Evolutionary conservation across 768 basidiomycete species (phyloP).

Genomic region (Hygrocybe coccinea): DNA sequence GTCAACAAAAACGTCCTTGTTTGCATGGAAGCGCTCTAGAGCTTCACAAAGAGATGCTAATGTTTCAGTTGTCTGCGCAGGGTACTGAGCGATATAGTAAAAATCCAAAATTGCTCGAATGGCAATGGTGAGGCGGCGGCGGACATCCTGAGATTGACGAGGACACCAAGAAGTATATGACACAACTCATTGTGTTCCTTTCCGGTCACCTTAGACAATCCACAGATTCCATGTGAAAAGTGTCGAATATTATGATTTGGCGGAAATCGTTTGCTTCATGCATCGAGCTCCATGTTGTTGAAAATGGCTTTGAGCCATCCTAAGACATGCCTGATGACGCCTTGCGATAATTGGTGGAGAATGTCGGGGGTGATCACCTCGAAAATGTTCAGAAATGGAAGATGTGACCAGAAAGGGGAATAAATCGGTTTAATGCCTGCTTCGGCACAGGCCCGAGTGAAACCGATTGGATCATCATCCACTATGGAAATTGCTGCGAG

Average conservation of each 20-base stretch:
- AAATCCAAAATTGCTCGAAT: constrained; percentile 24
- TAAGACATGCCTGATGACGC: constrained; percentile 40
- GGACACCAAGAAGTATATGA: constrained; percentile 6
- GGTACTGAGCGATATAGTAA: constrained; percentile 15
- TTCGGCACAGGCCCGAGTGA: constrained; percentile 13
- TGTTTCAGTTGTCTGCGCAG: constrained; percentile 9
- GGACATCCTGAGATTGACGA: background rate
- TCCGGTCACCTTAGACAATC: constrained; percentile 26
- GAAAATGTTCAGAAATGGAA: constrained; percentile 41
- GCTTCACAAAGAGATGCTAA: constrained; percentile 15
- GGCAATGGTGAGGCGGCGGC: background rate
- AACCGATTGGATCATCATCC: constrained; percentile 11
- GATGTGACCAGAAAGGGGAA: constrained; percentile 38
- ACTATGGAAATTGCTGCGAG: constrained; percentile 13
- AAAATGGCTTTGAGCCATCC: constrained; percentile 28
- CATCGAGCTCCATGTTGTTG: constrained; percentile 33
- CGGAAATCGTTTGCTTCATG: constrained; percentile 28
- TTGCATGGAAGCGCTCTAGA: constrained; percentile 21
- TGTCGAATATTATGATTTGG: constrained; percentile 26
- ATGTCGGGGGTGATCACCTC: constrained; percentile 40
- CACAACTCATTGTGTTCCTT: constrained; percentile 8
- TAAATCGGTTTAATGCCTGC: constrained; percentile 24
- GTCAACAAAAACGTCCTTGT: constrained; percentile 25
- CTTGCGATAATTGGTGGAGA: constrained; percentile 47
- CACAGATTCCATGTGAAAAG: constrained; percentile 36